These are phyloP conservation scores for Aspergillus haitiensis DNA, from an alignment of 495 filamentous ascomycete species.

Conservation along the genomic window DNA sequence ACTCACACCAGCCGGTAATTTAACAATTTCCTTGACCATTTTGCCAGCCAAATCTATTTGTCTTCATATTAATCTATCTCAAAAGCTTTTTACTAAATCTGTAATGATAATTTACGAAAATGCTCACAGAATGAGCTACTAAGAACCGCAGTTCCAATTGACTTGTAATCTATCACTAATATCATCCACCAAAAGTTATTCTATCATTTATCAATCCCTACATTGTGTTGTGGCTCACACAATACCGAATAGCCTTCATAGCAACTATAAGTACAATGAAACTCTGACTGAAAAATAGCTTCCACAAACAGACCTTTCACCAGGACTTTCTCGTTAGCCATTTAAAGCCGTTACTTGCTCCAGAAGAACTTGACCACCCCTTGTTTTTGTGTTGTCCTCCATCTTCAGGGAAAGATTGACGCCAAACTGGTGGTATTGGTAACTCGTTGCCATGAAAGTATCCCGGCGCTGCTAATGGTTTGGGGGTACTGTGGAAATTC, in stretches of 20 bases:
- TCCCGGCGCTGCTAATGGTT: background rate
- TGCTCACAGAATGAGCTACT: too few relatives aligned
- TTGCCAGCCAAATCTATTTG: too few relatives aligned
- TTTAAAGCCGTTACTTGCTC: conserved; percentile 4
- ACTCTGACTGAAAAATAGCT: background rate
- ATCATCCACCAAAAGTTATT: too few relatives aligned
- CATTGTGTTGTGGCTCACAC: too few relatives aligned
- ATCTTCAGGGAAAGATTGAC: background rate
- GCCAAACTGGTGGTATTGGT: conserved; percentile 7
- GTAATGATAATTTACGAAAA: too few relatives aligned
- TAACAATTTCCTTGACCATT: too few relatives aligned
- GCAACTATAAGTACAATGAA: background rate
- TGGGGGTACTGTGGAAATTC: conserved; percentile 11
- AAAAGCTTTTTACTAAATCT: too few relatives aligned
- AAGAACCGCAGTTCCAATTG: too few relatives aligned
- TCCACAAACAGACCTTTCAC: background rate
- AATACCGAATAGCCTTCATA: background rate
- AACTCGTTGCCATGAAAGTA: background rate
- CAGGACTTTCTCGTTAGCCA: conserved; percentile 7
- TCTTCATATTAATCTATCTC: too few relatives aligned
- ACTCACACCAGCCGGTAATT: background rate
- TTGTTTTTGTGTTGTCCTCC: conserved; percentile 3
- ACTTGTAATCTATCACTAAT: too few relatives aligned
- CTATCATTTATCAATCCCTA: background rate
- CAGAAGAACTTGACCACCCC: background rate